Base-by-base conservation (phyloP, 352 stramenopile genomes). In the Blastocystis sp. region DNA sequence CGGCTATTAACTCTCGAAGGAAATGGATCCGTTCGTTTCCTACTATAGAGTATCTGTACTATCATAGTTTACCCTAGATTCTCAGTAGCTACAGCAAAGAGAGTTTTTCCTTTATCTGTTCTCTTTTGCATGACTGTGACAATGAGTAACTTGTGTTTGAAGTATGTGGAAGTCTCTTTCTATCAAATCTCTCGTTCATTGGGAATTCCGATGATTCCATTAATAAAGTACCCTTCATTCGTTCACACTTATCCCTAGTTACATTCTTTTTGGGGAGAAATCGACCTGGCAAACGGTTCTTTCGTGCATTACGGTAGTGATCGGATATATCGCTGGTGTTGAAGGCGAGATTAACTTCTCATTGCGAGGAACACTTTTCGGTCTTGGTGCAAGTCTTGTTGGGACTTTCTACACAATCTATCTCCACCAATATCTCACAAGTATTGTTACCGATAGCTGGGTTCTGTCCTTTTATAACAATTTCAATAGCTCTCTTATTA, bases 81-180 rank as follows among this genome's bases (percentile, higher is more conserved):
- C n/a, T 83, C 71, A 11, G 39, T 61, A 14, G 46, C 24, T 46
- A 39, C 24, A 24, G 46, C 46, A 1, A 39, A 43, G 71, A 61
- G 39, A 9, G 71, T 83, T 19, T 83, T 83, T 42, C 71, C 71
- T 4, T 37, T 83, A 11, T 83, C 71, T 1, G 52, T 66, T 21
- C 42, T 83, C n/a, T 83, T 66, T 67, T 83, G 71, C 52, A 39
- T 66, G 29, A 83, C 52, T 21, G 71, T 83, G 6, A 83, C 71
- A 46, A 83, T 83, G 71, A 83, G 71, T 19, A 83, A 83, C 27
- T 39, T 83, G 27, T 83, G 71, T 43, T 59, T 83, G 71, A 83
- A 83, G 51, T 83, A 83, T 65, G 71, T 83, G 24, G 71, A 83
- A 42, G 71, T 83, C 14, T 83, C 71, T n/a, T 83, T 83, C 39